Conservation (phyloP, 345 rosid genomes). For the Dipteronia dyeriana region DNA sequence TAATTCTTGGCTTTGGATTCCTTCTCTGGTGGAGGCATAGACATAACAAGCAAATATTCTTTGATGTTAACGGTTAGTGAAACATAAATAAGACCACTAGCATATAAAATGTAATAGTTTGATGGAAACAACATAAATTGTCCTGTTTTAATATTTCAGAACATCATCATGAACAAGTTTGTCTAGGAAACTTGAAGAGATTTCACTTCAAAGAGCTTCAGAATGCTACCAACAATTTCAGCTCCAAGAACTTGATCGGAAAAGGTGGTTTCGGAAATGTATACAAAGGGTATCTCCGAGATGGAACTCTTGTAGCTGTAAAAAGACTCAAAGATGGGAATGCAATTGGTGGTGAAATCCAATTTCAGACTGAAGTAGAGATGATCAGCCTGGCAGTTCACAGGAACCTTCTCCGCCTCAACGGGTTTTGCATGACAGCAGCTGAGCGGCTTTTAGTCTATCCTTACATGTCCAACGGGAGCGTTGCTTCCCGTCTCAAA, state of each 20-base stretch:
- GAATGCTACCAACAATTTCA: conserved; percentile 81
- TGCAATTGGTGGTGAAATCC: conserved; percentile 71
- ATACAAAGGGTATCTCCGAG: conserved; percentile 80
- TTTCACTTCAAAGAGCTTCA: conserved; percentile 90
- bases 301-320: conserved; percentile 76
- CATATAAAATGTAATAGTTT: conserved; percentile 1
- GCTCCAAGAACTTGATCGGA: conserved; percentile 83
- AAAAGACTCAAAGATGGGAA: conserved; percentile 78
- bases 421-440: conserved; percentile 78
- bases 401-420: conserved; percentile 77
- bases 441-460: conserved; percentile 80
- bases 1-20: conserved; percentile 63
- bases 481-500: conserved; percentile 89
- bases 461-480: conserved; percentile 98
- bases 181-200: conserved; percentile 81
- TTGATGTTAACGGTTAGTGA: conserved; percentile 75
- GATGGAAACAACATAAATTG: conserved; percentile 4
- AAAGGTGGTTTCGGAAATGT: conserved; percentile 96
- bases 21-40: conserved; percentile 82
- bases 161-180: conserved; percentile 59
- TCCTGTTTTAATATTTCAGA: conserved; percentile 43
- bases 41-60: conserved; percentile 83
- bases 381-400: conserved; percentile 98
- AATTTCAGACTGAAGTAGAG: conserved; percentile 91
- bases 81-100: background rate